These are phyloP conservation scores for Xylariaceae sp. DNA, from an alignment of 2,329 filamentous ascomycete species.

Conservation along the genomic window DNA sequence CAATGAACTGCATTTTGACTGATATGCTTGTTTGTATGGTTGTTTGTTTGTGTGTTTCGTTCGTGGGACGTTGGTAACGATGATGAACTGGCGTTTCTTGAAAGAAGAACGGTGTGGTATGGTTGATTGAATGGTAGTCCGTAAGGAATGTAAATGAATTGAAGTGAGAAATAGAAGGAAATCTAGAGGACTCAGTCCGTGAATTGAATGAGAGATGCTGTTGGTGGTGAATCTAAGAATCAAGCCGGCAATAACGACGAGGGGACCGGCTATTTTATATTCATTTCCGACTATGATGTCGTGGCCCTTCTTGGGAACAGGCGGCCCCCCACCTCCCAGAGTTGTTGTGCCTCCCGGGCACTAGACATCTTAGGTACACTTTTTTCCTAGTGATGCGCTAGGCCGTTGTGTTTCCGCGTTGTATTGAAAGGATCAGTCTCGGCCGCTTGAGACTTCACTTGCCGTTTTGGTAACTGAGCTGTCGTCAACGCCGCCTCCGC, in stretches of 20 bases:
- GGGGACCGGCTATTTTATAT: neutral
- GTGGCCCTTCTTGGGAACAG: neutral
- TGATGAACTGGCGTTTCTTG: neutral
- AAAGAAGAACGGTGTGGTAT: neutral
- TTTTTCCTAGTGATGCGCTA: neutral
- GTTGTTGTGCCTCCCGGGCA: neutral
- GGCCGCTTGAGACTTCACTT: neutral
- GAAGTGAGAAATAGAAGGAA: constrained; percentile 3
- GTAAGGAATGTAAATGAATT: neutral
- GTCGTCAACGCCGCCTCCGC: neutral
- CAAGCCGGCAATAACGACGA: neutral
- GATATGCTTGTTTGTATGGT: neutral
- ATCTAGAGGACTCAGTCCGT: constrained; percentile 8
- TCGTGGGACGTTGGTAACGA: no score
- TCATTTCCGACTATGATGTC: neutral
- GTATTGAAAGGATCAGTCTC: neutral
- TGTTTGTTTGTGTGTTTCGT: neutral
- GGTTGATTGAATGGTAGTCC: neutral
- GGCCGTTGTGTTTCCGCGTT: neutral
- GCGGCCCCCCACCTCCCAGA: neutral
- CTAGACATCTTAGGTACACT: no score
- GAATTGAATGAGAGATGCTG: neutral
- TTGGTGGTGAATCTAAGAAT: neutral
- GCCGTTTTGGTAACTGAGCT: neutral
- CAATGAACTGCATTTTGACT: constrained; percentile 20